Conservation (phyloP, 495 filamentous ascomycete genomes). For the Rhypophila decipiens region DNA sequence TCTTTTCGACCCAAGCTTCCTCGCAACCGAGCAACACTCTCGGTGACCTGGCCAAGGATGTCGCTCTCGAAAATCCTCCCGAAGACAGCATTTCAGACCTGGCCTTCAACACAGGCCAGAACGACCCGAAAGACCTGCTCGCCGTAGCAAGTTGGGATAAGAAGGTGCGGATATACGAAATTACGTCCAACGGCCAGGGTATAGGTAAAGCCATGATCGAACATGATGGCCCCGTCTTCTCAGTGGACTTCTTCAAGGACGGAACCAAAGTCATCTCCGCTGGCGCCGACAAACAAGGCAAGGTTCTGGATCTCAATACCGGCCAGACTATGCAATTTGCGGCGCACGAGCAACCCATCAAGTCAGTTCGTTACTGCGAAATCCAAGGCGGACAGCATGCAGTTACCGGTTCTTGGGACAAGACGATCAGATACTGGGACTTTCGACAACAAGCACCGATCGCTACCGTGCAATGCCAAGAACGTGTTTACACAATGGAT, state of each 20-base stretch:
- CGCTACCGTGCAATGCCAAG: conserved; percentile 60
- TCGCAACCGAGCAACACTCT: conserved; percentile 75
- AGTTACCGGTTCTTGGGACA: conserved; percentile 92
- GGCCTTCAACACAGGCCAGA: conserved; percentile 59
- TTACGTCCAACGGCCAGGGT: conserved; percentile 61
- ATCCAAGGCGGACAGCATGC: conserved; percentile 56
- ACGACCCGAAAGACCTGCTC: conserved; percentile 57
- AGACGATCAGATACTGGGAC: conserved; percentile 95
- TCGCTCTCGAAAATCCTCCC: conserved; percentile 67
- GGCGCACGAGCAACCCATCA: conserved; percentile 73
- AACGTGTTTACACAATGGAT: conserved; percentile 88
- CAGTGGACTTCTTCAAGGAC: conserved; percentile 71
- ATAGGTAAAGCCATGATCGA: conserved; percentile 66
- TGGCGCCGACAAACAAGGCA: conserved; percentile 78
- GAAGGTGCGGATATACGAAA: conserved; percentile 84
- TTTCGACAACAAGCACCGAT: conserved; percentile 57
- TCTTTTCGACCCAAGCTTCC: too few relatives aligned
- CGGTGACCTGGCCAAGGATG: conserved; percentile 86
- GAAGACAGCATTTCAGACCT: conserved; percentile 81
- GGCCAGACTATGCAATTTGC: conserved; percentile 57
- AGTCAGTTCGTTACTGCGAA: conserved; percentile 70
- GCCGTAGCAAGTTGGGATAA: conserved; percentile 89
- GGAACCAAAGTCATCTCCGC: conserved; percentile 69
- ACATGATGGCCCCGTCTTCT: conserved; percentile 68
- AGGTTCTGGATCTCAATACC: conserved; percentile 65